phyloP scores from a whole-genome alignment of 2,329 filamentous ascomycete species.

The Lachnellula arida region DNA sequence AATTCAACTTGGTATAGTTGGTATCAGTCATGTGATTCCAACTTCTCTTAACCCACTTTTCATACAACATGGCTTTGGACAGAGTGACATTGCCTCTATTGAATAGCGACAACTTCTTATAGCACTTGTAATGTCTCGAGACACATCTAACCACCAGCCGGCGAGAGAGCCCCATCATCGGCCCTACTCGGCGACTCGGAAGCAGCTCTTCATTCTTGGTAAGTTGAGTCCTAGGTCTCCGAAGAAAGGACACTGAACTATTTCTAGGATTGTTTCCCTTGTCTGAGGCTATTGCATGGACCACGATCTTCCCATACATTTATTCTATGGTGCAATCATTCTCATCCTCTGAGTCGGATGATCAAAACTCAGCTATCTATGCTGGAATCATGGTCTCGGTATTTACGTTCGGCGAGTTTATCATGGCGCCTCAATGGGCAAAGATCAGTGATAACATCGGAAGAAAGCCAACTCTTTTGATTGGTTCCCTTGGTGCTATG shows the following conservation, averaged over 20 bases:
- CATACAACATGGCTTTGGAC: too few relatives aligned
- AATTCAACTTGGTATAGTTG: too few relatives aligned
- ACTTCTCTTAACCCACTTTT: background rate
- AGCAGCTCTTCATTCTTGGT: background rate
- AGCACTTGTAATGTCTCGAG: background rate
- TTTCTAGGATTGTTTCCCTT: conserved; percentile 4
- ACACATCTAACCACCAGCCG: background rate
- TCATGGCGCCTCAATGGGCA: conserved; percentile 85
- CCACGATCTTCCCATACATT: conserved; percentile 95
- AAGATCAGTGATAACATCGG: conserved; percentile 83
- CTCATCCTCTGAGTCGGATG: conserved; percentile 58
- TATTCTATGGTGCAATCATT: conserved; percentile 95
- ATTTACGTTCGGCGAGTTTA: conserved; percentile 90
- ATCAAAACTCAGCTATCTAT: conserved; percentile 60
- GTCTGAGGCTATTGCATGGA: conserved; percentile 89
- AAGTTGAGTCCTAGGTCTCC: background rate
- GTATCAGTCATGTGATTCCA: too few relatives aligned
- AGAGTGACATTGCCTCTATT: background rate
- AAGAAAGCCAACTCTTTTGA: conserved; percentile 81
- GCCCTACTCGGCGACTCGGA: background rate
- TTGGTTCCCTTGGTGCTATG: conserved; percentile 77
- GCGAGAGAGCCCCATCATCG: background rate
- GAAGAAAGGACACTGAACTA: background rate
- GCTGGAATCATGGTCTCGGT: conserved; percentile 90
- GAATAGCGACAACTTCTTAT: background rate